Evolutionary conservation across 2,329 filamentous ascomycete genomes (phyloP).

Genomic region (Xylariaceae sp.): DNA sequence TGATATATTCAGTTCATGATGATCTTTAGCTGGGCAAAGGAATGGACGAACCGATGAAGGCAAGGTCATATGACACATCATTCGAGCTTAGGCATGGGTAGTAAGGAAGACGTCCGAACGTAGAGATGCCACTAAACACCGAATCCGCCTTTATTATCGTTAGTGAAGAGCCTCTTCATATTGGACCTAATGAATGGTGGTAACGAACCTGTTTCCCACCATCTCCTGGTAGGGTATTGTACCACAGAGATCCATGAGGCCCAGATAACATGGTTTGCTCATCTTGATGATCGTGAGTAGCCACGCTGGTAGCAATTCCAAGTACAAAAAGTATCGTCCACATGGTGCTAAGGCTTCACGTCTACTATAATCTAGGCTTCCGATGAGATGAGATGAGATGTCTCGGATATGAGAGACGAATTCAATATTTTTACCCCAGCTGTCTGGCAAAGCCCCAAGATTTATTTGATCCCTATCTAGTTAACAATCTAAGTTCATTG

Average conservation of each 20-base stretch:
- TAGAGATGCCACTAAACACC: constrained; percentile 87
- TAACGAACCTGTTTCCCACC: constrained; percentile 76
- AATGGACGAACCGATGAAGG: constrained; percentile 72
- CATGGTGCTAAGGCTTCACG: constrained; percentile 26
- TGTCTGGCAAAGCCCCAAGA: background rate
- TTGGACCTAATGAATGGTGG: background rate
- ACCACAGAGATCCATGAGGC: constrained; percentile 79
- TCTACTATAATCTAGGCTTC: background rate
- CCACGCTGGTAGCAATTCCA: constrained; percentile 56
- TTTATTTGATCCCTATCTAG: background rate
- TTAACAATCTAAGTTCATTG: background rate
- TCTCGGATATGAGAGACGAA: background rate
- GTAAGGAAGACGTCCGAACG: constrained; percentile 82
- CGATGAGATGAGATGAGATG: background rate
- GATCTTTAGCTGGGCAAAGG: background rate
- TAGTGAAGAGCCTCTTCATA: background rate
- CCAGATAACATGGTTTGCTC: constrained; percentile 68
- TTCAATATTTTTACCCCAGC: background rate
- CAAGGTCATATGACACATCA: constrained; percentile 80
- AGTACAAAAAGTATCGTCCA: constrained; percentile 42
- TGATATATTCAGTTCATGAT: constrained; percentile 17
- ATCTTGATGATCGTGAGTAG: constrained; percentile 66
- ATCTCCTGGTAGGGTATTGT: constrained; percentile 81
- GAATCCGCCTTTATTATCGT: constrained; percentile 71
- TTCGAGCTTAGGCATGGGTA: constrained; percentile 75